Conservation (phyloP, 805 yeast species). For the Wickerhamiella kurtzmanii region DNA sequence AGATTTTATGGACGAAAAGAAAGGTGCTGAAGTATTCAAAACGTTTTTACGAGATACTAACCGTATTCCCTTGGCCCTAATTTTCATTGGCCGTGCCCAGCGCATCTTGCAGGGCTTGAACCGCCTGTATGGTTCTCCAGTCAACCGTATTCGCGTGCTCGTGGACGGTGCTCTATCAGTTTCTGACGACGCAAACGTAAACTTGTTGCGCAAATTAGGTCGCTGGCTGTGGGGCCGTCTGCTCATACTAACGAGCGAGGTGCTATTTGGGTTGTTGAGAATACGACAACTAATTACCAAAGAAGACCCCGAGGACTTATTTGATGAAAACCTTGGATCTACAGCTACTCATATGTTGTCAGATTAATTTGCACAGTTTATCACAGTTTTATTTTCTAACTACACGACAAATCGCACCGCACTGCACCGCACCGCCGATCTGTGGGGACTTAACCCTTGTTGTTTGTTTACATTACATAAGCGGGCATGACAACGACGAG, state of each 20-base stretch:
- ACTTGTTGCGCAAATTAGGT: background rate
- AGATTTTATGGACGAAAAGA: constrained; percentile 32
- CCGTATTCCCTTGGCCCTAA: constrained; percentile 51
- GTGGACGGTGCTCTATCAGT: constrained; percentile 39
- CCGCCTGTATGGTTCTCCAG: constrained; percentile 53
- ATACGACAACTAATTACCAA: constrained; percentile 12
- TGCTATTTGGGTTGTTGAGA: constrained; percentile 6
- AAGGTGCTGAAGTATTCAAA: constrained; percentile 36
- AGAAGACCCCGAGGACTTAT: constrained; percentile 12
- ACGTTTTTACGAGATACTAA: constrained; percentile 47
- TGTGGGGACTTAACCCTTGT: background rate
- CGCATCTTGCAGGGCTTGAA: constrained; percentile 62
- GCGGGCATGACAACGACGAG: background rate
- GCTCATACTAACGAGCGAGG: constrained; percentile 10
- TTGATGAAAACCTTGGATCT: constrained; percentile 12
- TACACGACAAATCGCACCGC: no score
- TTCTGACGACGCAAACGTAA: constrained; percentile 3
- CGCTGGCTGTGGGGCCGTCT: constrained; percentile 11
- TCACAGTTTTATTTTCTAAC: no score
- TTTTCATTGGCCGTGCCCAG: constrained; percentile 58
- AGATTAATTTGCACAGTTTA: background rate
- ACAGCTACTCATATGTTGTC: background rate
- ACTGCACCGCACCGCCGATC: no score
- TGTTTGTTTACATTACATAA: background rate
- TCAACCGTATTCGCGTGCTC: constrained; percentile 53